Evolutionary conservation across 192 early-diverging fungal species (phyloP), one percentile per base, ranked within the genome.

Genomic region (Gaertneriomyces semiglobifer): DNA sequence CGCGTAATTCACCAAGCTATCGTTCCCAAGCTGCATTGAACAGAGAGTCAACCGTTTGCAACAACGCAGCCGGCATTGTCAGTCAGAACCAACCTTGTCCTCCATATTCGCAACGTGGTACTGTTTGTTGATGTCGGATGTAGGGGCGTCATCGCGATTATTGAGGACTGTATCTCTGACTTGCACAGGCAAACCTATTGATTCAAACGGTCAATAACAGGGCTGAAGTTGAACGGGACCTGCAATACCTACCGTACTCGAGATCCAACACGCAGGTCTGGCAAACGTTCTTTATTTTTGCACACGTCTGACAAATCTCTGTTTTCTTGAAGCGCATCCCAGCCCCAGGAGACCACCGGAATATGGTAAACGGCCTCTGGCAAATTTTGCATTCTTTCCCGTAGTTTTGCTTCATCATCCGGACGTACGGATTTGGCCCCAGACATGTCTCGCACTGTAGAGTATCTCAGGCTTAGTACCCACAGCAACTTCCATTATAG

Each of bases 321-420:
- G 97, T 99, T 82, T 98, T 96, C 71, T 97, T 98, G 83, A 90
- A 92, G 60, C 96, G 87, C 92, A 92, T 94, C 6, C 92, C 92
- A 16, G 86, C 82, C 12, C 97, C 97, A 12, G 97, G 97, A 55
- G 86, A 80, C 97, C 97, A 99, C 47, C 92, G 85, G 74, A 98
- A 99, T 46, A 96, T 88, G 25, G 97, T 97, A 70, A 96, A 99
- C 0, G 97, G 91, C 41, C 92, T 79, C 38, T 75, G 75, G 67
- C 97, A 99, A 68, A 95, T 87, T 80, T 83, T 91, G 86, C 89
- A 87, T 58, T 83, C 82, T 55, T 77, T 74, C n/a, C 80, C 80
- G 53, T 69, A 70, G 10, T 54, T 33, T 48, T 84, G 64, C 61
- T 74, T 77, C 7, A 74, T 72, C 97, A 99, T 98, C 64, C 96